These are phyloP conservation scores for Rostrohypoxylon terebratum DNA, from an alignment of 495 filamentous ascomycete genomes.

Conservation along the genomic window DNA sequence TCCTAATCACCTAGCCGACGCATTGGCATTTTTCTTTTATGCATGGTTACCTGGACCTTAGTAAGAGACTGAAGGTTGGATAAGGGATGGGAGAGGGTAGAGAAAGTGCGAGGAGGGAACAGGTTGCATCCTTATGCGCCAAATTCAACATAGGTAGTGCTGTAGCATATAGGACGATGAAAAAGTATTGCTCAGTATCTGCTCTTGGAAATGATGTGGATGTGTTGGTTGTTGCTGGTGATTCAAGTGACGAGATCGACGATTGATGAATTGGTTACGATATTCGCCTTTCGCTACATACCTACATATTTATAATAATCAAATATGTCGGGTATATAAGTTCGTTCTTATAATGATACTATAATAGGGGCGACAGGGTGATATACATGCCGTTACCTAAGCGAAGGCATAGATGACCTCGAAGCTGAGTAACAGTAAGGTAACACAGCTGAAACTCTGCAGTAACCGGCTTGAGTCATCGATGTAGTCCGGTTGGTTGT, in stretches of 20 bases:
- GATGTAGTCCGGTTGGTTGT: background rate
- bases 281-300: background rate
- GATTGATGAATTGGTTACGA: background rate
- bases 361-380: background rate
- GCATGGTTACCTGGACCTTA: background rate
- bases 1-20: background rate
- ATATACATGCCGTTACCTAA: background rate
- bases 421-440: background rate
- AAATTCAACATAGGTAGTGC: background rate
- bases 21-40: background rate
- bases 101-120: background rate
- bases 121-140: background rate
- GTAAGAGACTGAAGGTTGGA: background rate
- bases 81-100: background rate
- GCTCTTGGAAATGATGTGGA: background rate
- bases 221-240: background rate
- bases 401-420: background rate
- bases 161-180: slow-evolving; percentile 2
- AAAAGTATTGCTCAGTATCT: slow-evolving; percentile 7
- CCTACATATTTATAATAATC: background rate
- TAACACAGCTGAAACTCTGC: background rate
- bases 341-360: background rate
- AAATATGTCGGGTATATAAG: background rate
- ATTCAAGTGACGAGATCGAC: background rate
- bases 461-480: background rate